Evolutionary conservation across 306 rosid genomes (phyloP).

Genomic region (Citrullus colocynthis): DNA sequence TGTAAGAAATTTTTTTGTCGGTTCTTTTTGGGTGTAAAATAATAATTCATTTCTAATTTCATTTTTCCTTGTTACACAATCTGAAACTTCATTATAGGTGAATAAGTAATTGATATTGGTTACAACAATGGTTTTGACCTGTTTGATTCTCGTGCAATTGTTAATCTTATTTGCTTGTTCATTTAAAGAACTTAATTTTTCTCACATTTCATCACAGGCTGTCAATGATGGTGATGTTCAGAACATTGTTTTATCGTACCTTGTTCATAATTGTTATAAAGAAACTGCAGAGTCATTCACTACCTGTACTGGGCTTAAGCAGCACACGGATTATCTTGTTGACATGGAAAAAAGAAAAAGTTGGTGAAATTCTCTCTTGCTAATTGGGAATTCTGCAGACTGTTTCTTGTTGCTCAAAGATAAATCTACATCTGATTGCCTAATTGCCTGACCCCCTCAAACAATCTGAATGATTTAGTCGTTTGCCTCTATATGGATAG

Average conservation of each 20-base stretch:
- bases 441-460: background rate
- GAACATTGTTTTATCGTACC: conserved; percentile 63
- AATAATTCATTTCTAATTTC: background rate
- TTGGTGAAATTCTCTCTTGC: conserved; percentile 18
- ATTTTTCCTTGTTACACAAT: background rate
- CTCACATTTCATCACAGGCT: conserved; percentile 31
- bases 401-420: background rate
- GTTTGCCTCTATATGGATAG: background rate
- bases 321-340: conserved; percentile 39
- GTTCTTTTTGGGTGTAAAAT: background rate
- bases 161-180: background rate
- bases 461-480: background rate
- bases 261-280: conserved; percentile 73
- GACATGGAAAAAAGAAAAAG: conserved; percentile 83
- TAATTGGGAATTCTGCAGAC: background rate
- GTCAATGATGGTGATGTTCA: conserved; percentile 52
- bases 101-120: background rate
- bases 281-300: conserved; percentile 71
- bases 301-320: conserved; percentile 56
- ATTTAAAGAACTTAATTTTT: background rate
- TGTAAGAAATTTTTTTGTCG: background rate
- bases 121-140: background rate
- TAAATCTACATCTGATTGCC: background rate
- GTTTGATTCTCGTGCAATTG: background rate
- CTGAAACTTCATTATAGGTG: background rate